Evolutionary conservation across 768 basidiomycete species (phyloP), one percentile per base, ranked within the genome.

Genomic region (Termitomyces titanicus): DNA sequence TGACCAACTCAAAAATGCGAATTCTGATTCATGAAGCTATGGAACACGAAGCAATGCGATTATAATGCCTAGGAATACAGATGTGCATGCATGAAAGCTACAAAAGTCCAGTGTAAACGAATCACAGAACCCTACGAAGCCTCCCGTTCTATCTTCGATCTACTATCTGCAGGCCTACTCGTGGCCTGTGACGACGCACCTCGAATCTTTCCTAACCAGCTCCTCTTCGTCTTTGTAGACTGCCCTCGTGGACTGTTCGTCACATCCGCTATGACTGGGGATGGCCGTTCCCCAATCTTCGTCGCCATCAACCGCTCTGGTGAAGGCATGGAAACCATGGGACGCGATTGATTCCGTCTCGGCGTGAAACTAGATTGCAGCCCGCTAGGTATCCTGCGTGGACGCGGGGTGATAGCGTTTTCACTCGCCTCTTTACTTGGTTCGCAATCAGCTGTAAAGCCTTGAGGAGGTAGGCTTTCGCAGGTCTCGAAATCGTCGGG

Each of bases 301-400:
- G 65, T 68, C 20, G 49, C 44, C 52, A 68, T 64, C 46, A 63
- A 29, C n/a, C 78, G 77, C 59, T 76, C 77, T 17, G 87, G 84
- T 31, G 86, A 83, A 8, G 77, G 66, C 56, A 72, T 72, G 11
- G 73, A 63, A 18, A 68, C 61, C 12, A 70, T 66, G 8, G 77
- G 72, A 50, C 79, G 82, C 29, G 66, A 68, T 54, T 75, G 73
- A 57, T 79, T 75, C 29, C 88, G 83, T 29, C 83, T 76, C 3
- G 89, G 89, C 2, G 89, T 91, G 66, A 91, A 92, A 6, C 89
- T 85, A 5, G 81, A 75, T 42, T 86, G 83, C 47, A 81, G 67
- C 47, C 74, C 78, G 52, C 78, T 83, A 53, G 84, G 60, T 53
- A 81, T 77, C 60, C 82, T 80, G 52, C 88, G 79, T 35, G 82